Evolutionary conservation across 306 rosid genomes (phyloP).

Genomic region (Fragaria iinumae): DNA sequence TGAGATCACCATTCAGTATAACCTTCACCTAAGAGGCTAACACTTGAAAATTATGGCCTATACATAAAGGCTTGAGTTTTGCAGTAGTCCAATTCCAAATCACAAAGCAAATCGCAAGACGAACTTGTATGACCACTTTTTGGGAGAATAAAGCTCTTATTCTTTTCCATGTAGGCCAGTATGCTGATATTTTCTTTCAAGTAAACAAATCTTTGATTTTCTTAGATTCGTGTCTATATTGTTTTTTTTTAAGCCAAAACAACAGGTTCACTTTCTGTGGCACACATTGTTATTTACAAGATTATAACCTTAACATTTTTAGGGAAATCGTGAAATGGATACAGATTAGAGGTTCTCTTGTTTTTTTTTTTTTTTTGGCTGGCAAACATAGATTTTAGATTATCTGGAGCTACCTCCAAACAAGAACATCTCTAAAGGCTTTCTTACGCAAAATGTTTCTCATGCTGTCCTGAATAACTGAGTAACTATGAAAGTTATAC

Average conservation of each 20-base stretch:
- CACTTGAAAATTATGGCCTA: background rate
- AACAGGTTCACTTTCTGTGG: background rate
- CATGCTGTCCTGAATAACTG: background rate
- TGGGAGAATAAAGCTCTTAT: background rate
- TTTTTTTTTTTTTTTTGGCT: too few relatives aligned
- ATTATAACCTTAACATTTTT: background rate
- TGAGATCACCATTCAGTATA: background rate
- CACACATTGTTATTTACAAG: background rate
- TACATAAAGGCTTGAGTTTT: background rate
- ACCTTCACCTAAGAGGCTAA: background rate
- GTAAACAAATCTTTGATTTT: background rate
- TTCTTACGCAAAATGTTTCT: background rate
- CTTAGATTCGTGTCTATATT: background rate
- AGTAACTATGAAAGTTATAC: background rate
- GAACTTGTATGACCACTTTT: background rate
- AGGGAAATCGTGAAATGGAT: too few relatives aligned
- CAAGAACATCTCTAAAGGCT: background rate
- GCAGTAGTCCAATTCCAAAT: background rate
- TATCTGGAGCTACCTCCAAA: too few relatives aligned
- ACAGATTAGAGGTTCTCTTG: too few relatives aligned
- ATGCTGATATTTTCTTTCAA: background rate
- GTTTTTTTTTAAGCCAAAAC: background rate
- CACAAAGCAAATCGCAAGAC: background rate
- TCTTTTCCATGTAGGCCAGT: background rate
- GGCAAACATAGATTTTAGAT: too few relatives aligned